These are phyloP conservation scores for Cladobotryum mycophilum DNA, from an alignment of 2,329 filamentous ascomycete species.

Conservation along the genomic window DNA sequence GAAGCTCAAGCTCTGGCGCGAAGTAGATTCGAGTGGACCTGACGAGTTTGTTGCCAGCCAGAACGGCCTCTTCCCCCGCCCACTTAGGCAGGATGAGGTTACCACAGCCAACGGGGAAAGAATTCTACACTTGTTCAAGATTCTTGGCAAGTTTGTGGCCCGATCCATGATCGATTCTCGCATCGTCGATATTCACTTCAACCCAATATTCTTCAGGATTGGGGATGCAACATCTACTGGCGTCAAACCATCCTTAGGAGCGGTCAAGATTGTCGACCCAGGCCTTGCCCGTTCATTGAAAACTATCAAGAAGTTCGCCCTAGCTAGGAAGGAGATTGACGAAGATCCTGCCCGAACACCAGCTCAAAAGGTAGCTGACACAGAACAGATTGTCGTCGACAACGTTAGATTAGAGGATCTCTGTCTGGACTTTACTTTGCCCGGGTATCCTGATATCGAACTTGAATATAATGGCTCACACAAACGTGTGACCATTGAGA, in stretches of 20 bases:
- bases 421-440: slow-evolving; percentile 88
- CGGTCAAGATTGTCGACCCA: slow-evolving; percentile 83
- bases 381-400: slow-evolving; percentile 66
- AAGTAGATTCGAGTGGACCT: slow-evolving; percentile 67
- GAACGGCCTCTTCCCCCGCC: slow-evolving; percentile 84
- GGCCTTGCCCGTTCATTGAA: slow-evolving; percentile 80
- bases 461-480: slow-evolving; percentile 70
- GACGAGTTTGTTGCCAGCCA: slow-evolving; percentile 81
- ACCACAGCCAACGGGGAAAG: slow-evolving; percentile 75
- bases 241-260: slow-evolving; percentile 77
- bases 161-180: slow-evolving; percentile 97
- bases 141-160: slow-evolving; percentile 94
- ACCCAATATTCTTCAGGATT: slow-evolving; percentile 95
- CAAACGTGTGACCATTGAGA: slow-evolving; percentile 75
- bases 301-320: slow-evolving; percentile 78
- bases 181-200: slow-evolving; percentile 96
- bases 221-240: slow-evolving; percentile 58
- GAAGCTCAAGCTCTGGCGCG: slow-evolving; percentile 94
- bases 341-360: slow-evolving; percentile 59
- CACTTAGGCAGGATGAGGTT: slow-evolving; percentile 74
- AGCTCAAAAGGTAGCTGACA: slow-evolving; percentile 64
- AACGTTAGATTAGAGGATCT: slow-evolving; percentile 78
- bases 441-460: slow-evolving; percentile 83
- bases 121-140: slow-evolving; percentile 81
- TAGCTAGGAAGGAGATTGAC: slow-evolving; percentile 76